Percentiles rank a stretch among this genome's conserved stretches.
Evolutionary conservation across 2,329 filamentous ascomycete species (phyloP).

Genomic region (Colletotrichum spaethianum): DNA sequence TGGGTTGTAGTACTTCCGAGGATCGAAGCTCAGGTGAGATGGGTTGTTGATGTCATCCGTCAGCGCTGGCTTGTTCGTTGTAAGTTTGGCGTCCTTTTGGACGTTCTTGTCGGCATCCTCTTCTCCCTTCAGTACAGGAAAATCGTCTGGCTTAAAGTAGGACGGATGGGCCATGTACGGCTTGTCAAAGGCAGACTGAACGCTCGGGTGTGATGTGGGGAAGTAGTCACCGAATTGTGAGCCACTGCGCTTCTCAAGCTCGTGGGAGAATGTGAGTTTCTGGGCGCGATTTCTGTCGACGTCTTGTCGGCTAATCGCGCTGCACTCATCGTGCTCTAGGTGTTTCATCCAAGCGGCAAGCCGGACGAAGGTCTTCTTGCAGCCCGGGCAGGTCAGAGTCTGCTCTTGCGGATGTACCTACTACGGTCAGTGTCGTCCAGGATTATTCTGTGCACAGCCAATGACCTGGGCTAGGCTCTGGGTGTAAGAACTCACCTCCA

Average conservation of each 20-base stretch:
- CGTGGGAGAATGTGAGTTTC: slow-evolving; percentile 53
- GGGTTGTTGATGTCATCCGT: slow-evolving; percentile 59
- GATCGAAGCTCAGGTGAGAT: slow-evolving; percentile 60
- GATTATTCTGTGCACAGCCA: not conserved
- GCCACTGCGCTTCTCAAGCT: slow-evolving; percentile 45
- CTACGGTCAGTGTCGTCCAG: slow-evolving; percentile 27
- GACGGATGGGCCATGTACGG: slow-evolving; percentile 30
- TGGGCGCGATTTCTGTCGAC: slow-evolving; percentile 54
- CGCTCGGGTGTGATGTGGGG: slow-evolving; percentile 21
- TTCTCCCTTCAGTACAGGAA: slow-evolving; percentile 35
- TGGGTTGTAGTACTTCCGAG: slow-evolving; percentile 60
- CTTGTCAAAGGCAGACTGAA: slow-evolving; percentile 30
- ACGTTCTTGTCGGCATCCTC: slow-evolving; percentile 44
- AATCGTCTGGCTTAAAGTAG: slow-evolving; percentile 37
- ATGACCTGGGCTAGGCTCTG: no score
- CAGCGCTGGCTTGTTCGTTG: slow-evolving; percentile 42
- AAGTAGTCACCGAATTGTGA: slow-evolving; percentile 44
- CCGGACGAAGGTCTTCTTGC: slow-evolving; percentile 54
- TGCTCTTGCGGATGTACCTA: slow-evolving; percentile 58
- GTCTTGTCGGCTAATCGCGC: slow-evolving; percentile 49
- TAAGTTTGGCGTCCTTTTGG: slow-evolving; percentile 46
- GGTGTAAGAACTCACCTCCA: slow-evolving; percentile 33
- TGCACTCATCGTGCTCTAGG: slow-evolving; percentile 60
- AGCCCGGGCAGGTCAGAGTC: slow-evolving; percentile 63
- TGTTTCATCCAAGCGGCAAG: slow-evolving; percentile 59